Evolutionary conservation across 345 rosid genomes (phyloP), one percentile per base, ranked within the genome.

Genomic region (Salix purpurea): DNA sequence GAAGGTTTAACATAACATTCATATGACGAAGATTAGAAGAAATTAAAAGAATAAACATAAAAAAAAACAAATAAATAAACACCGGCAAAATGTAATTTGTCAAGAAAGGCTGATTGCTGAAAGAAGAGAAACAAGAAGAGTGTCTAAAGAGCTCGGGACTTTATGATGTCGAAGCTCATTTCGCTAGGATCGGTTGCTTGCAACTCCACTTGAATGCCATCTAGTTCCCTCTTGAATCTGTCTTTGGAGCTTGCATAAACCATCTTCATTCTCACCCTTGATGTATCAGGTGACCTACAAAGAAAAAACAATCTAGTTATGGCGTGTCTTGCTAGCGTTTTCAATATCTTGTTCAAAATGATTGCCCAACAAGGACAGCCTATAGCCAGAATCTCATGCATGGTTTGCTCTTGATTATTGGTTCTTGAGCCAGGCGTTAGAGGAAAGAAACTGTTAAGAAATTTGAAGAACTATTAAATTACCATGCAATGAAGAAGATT

Each of bases 171-270:
- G 2, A 92, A 67, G 86, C 97, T 95, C 96, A 95, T 95, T 84
- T 95, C 99, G 67, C 99, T 95, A n/a, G 99, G 97, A 78, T 95
- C 99, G 0, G 99, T 95, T 26, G 97, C 99, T 80, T 95, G 99
- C 78, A 94, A 87, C 91, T 94, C 98, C 56, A 94, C 92, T 81
- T 91, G 96, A 80, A 92, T 91, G 14, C 98, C 98, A 23, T 94
- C 98, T 76, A 94, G 79, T 81, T 94, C 98, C 76, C 98, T 90
- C 90, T 92, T 94, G 91, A 94, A 94, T 88, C 97, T 87, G 82
- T 94, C 98, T 79, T 91, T 94, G 71, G 97, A 90, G 85, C 99
- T 95, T 0, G 99, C 99, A 60, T 91, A 95, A 64, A 95, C 90
- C 99, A 95, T 95, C 90, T 95, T 95, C 70, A 80, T 85, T 79